These are phyloP conservation scores for Nymphaea thermarum DNA, from an alignment of 164 flowering plant species.

Conservation along the genomic window DNA sequence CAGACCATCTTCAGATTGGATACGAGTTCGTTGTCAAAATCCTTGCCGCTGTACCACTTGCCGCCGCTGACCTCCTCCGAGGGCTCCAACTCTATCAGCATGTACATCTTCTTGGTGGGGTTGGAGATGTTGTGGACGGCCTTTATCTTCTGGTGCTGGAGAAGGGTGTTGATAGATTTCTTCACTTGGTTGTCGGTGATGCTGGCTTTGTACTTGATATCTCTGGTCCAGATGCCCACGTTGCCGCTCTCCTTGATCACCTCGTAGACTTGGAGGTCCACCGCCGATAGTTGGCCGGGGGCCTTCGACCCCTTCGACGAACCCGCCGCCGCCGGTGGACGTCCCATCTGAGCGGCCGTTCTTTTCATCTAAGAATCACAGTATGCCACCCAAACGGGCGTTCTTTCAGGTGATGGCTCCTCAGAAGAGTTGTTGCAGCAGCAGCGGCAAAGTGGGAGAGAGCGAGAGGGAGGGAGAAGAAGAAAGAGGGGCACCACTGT, in stretches of 20 bases:
- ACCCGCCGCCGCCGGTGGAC: not conserved
- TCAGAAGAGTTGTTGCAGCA: too few relatives aligned
- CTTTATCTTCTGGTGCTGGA: conserved; percentile 35
- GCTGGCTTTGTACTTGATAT: conserved; percentile 21
- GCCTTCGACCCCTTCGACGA: not conserved
- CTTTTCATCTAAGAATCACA: too few relatives aligned
- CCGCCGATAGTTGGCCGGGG: conserved; percentile 9
- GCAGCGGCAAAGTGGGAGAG: too few relatives aligned
- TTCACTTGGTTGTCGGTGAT: conserved; percentile 21
- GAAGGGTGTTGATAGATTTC: conserved; percentile 41
- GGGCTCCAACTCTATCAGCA: conserved; percentile 68
- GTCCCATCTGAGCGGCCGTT: not conserved
- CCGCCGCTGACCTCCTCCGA: conserved; percentile 74
- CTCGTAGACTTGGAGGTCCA: conserved; percentile 11
- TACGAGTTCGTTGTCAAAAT: conserved; percentile 37
- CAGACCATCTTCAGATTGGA: conserved; percentile 16
- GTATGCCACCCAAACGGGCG: too few relatives aligned
- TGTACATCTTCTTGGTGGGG: conserved; percentile 36
- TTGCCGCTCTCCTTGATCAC: conserved; percentile 21
- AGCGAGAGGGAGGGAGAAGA: too few relatives aligned
- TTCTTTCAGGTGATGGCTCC: too few relatives aligned
- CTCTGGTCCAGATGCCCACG: conserved; percentile 34
- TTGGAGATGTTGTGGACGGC: conserved; percentile 36
- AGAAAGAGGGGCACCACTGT: too few relatives aligned
- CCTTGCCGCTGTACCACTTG: conserved; percentile 55